Percentiles rank a stretch among this genome's conserved stretches.
phyloP scores from a whole-genome alignment of 371 early-diverging fungal genomes.

The Mucor piriformis region DNA sequence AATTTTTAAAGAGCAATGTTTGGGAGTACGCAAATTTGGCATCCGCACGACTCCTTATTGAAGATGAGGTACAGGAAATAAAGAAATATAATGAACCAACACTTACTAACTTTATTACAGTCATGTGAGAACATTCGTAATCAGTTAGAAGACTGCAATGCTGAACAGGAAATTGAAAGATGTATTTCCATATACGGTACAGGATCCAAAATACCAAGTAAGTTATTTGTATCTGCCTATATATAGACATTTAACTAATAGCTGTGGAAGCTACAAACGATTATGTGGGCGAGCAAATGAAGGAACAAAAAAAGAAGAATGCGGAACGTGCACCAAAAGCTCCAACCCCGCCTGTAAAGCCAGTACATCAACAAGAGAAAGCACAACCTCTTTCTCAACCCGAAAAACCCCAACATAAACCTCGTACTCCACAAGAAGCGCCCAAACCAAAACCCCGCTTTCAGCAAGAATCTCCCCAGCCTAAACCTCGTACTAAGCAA shows the following conservation, averaged over 20 bases:
- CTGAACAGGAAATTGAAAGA: constrained; percentile 33
- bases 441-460: background rate
- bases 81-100: background rate
- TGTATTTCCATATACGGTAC: constrained; percentile 34
- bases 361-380: background rate
- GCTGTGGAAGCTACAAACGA: constrained; percentile 31
- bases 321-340: background rate
- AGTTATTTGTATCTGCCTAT: background rate
- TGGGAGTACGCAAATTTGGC: constrained; percentile 52
- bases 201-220: constrained; percentile 37
- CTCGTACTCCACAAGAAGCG: background rate
- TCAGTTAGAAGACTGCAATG: constrained; percentile 35
- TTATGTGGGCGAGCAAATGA: constrained; percentile 32
- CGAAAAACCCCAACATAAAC: background rate
- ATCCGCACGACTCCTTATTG: constrained; percentile 40
- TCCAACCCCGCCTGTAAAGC: constrained; percentile 6
- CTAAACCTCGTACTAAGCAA: background rate
- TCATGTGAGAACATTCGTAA: constrained; percentile 43
- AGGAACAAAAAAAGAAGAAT: constrained; percentile 22
- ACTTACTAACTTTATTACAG: constrained; percentile 7
- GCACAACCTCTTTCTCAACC: background rate
- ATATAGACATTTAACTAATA: background rate
- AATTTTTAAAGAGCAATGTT: constrained; percentile 36
- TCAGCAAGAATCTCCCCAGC: background rate
- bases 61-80: constrained; percentile 36